A percentile compares a stretch with the other conserved stretches of the same genome.
phyloP scores from a whole-genome alignment of 148 eudicot genomes.

The Spergularia marina region DNA sequence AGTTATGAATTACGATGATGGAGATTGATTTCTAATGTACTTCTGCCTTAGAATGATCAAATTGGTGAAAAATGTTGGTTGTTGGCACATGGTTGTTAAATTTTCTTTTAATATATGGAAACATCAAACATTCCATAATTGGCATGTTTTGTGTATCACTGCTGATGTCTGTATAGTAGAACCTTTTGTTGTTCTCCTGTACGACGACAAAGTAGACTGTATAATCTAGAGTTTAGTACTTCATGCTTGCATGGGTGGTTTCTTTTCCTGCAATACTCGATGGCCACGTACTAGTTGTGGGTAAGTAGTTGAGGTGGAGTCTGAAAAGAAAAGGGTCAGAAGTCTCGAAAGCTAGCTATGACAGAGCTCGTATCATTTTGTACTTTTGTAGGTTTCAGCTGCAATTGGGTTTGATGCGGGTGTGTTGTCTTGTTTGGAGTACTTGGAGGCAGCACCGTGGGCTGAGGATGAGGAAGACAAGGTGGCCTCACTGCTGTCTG shows the following conservation, averaged over 20 bases:
- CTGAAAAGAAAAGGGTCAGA: not conserved
- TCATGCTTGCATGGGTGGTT: not conserved
- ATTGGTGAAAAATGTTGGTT: not conserved
- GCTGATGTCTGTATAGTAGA: not conserved
- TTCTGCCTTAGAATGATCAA: not conserved
- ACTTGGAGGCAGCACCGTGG: conserved; percentile 99
- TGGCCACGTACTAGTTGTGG: not conserved
- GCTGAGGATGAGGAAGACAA: conserved; percentile 94
- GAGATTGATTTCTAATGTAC: not conserved
- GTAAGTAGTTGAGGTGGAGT: not conserved
- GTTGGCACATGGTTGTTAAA: not conserved
- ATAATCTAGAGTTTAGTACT: not conserved
- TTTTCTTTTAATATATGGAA: not conserved
- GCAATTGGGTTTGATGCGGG: conserved; percentile 98
- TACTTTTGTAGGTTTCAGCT: conserved; percentile 63
- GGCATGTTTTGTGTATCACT: not conserved
- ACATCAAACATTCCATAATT: not conserved
- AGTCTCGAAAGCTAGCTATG: not conserved
- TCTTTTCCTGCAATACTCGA: not conserved
- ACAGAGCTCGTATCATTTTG: not conserved
- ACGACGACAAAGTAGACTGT: not conserved
- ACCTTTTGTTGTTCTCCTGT: not conserved
- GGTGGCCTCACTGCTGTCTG: conserved; percentile 71
- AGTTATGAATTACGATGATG: not conserved
- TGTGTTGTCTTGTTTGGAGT: conserved; percentile 85